These are phyloP conservation scores for Mortierella sp. DNA, from an alignment of 371 early-diverging fungal species.

Conservation along the genomic window DNA sequence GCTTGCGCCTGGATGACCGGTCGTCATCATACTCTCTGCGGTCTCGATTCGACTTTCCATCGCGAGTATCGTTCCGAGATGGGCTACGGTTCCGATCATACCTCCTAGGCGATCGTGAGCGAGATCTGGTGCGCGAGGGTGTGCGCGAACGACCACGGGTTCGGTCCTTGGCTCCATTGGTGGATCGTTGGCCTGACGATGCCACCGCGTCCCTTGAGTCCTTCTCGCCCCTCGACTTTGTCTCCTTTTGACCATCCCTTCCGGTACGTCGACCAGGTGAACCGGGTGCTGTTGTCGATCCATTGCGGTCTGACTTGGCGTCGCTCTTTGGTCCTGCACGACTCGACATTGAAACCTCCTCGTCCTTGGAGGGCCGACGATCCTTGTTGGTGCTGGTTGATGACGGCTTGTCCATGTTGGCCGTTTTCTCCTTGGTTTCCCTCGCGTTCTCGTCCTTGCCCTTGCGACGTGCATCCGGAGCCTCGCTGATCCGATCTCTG, in stretches of 20 bases:
- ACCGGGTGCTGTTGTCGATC: conserved; percentile 19
- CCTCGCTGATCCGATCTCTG: conserved; percentile 14
- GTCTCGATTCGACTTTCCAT: conserved; percentile 37
- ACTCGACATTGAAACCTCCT: conserved; percentile 15
- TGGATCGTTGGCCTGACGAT: conserved; percentile 25
- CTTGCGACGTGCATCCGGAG: conserved; percentile 21
- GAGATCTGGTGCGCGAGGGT: conserved; percentile 40
- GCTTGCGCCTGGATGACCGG: conserved; percentile 37
- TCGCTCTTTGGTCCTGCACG: conserved; percentile 34
- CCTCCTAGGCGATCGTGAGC: conserved; percentile 40
- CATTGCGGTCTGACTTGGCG: conserved; percentile 24
- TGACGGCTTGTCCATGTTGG: conserved; percentile 19
- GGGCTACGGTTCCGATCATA: conserved; percentile 48
- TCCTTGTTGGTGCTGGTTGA: conserved; percentile 17
- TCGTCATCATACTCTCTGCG: conserved; percentile 53
- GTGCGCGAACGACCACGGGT: conserved; percentile 42
- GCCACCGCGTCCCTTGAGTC: conserved; percentile 30
- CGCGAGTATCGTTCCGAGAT: conserved; percentile 32
- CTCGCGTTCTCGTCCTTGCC: conserved; percentile 21
- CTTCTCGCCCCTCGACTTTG: conserved; percentile 32
- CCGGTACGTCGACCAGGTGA: conserved; percentile 29
- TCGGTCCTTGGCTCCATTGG: conserved; percentile 26
- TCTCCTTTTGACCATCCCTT: conserved; percentile 37
- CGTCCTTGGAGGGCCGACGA: conserved; percentile 19
- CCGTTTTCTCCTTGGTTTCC: conserved; percentile 30